These are phyloP conservation scores for Soucietia sequanensis DNA, from an alignment of 805 yeast genomes.

Conservation along the genomic window DNA sequence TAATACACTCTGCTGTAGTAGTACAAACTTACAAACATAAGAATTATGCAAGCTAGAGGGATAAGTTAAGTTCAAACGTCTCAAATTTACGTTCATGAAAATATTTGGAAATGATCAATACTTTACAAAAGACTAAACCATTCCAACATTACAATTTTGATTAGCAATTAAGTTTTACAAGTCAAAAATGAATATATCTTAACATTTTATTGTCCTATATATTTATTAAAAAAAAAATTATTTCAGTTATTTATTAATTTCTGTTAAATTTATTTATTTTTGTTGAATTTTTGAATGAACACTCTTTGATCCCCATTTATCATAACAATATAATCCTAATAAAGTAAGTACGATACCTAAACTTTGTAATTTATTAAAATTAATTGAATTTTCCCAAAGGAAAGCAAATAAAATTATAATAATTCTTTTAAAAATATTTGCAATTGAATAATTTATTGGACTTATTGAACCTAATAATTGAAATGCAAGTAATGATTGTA, in stretches of 20 bases:
- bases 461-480: conserved; percentile 68
- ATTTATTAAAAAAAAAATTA: background rate
- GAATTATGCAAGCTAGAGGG: too few relatives aligned
- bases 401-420: conserved; percentile 67
- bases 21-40: too few relatives aligned
- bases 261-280: background rate
- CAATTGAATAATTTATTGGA: conserved; percentile 79
- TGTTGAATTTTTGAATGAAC: background rate
- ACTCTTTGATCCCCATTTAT: conserved; percentile 36
- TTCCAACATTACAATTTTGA: too few relatives aligned
- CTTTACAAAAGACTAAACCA: too few relatives aligned
- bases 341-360: conserved; percentile 37
- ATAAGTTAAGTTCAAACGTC: too few relatives aligned
- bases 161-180: too few relatives aligned
- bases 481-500: conserved; percentile 73
- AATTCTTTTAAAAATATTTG: conserved; percentile 72
- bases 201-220: too few relatives aligned
- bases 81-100: too few relatives aligned
- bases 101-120: too few relatives aligned
- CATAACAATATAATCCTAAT: conserved; percentile 41
- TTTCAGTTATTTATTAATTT: background rate
- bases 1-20: too few relatives aligned
- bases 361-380: conserved; percentile 28
- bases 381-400: conserved; percentile 51
- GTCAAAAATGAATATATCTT: too few relatives aligned